Conservation (phyloP, 2,329 filamentous ascomycete species). For the Domatiomyces globalis region DNA sequence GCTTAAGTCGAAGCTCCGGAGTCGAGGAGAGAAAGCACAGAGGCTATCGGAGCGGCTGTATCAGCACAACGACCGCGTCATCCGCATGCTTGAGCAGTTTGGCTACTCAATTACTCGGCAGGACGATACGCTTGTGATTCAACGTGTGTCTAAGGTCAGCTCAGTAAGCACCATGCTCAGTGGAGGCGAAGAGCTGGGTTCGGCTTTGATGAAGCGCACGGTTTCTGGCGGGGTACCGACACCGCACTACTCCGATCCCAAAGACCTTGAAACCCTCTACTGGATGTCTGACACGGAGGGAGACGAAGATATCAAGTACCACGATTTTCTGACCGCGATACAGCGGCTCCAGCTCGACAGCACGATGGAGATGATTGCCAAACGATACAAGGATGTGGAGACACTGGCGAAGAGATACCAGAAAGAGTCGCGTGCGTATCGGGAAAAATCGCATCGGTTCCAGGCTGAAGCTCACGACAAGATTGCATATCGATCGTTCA, state of each 20-base stretch:
- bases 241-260: constrained; percentile 45
- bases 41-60: constrained; percentile 75
- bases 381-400: constrained; percentile 85
- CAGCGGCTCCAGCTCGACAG: constrained; percentile 69
- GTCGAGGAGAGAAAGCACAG: constrained; percentile 58
- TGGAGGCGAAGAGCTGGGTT: constrained; percentile 21
- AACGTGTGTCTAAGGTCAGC: constrained; percentile 49
- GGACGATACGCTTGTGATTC: constrained; percentile 58
- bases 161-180: constrained; percentile 31
- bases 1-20: constrained; percentile 45
- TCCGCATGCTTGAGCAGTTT: constrained; percentile 67
- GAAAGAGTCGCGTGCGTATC: constrained; percentile 71
- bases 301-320: constrained; percentile 59
- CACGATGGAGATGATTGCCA: constrained; percentile 73
- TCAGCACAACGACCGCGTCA: constrained; percentile 69
- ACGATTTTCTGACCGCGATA: constrained; percentile 57
- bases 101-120: constrained; percentile 70
- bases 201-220: constrained; percentile 27
- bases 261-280: constrained; percentile 59
- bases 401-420: constrained; percentile 87
- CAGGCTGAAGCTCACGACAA: constrained; percentile 87
- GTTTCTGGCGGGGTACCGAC: constrained; percentile 39
- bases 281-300: constrained; percentile 65
- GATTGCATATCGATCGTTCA: constrained; percentile 90
- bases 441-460: constrained; percentile 67